phyloP scores from a whole-genome alignment of 257 asterid genomes.

The Gentiana dahurica region DNA sequence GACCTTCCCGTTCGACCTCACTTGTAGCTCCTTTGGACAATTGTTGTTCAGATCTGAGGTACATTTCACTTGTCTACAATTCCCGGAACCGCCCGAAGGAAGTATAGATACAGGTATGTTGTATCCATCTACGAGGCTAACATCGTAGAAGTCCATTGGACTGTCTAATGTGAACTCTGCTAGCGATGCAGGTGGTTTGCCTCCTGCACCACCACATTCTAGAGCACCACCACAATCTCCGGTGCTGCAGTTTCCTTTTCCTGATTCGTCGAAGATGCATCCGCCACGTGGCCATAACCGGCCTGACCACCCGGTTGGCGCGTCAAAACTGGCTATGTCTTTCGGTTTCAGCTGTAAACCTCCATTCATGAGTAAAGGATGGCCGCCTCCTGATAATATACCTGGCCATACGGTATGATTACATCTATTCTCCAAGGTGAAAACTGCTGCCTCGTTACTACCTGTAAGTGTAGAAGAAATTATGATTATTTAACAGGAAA shows the following conservation, averaged over 20 bases:
- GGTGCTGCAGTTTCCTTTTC: slow-evolving; percentile 44
- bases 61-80: slow-evolving; percentile 36
- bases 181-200: slow-evolving; percentile 53
- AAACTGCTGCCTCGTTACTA: slow-evolving; percentile 23
- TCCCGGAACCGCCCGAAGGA: slow-evolving; percentile 35
- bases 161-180: slow-evolving; percentile 60
- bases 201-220: slow-evolving; percentile 42
- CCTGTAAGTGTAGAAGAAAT: slow-evolving; percentile 7
- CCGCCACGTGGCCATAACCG: slow-evolving; percentile 62
- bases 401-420: slow-evolving; percentile 50
- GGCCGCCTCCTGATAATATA: slow-evolving; percentile 33
- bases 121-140: slow-evolving; percentile 52
- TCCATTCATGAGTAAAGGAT: slow-evolving; percentile 34
- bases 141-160: slow-evolving; percentile 52
- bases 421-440: slow-evolving; percentile 43
- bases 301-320: slow-evolving; percentile 74
- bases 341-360: slow-evolving; percentile 32
- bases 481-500: too few species aligned
- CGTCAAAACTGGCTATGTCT: slow-evolving; percentile 8
- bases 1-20: slow-evolving; percentile 14
- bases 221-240: slow-evolving; percentile 51
- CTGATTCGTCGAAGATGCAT: slow-evolving; percentile 47
- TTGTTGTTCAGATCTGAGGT: slow-evolving; percentile 25
- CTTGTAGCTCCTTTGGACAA: slow-evolving; percentile 47
- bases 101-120: slow-evolving; percentile 34